phyloP scores from a whole-genome alignment of 805 yeast genomes.

The Debaryomyces hansenii region DNA sequence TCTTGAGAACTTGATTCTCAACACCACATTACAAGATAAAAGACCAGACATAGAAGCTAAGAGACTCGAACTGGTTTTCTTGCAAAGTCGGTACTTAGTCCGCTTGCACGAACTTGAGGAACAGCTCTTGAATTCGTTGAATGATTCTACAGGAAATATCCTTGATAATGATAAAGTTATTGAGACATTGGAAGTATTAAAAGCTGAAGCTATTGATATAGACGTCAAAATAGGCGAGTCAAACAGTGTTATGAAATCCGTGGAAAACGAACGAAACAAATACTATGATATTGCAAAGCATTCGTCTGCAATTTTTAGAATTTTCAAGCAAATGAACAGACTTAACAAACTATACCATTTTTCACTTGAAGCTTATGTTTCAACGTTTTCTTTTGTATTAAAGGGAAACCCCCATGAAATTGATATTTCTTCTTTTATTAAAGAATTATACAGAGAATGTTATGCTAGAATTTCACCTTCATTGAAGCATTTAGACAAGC shows the following conservation, averaged over 20 bases:
- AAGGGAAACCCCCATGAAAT: slow-evolving; percentile 13
- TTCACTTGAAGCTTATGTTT: slow-evolving; percentile 40
- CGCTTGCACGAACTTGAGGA: slow-evolving; percentile 58
- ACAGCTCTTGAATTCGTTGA: slow-evolving; percentile 56
- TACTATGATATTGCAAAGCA: slow-evolving; percentile 58
- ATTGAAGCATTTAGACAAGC: slow-evolving; percentile 44
- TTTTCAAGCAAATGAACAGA: slow-evolving; percentile 37
- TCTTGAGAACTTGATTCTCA: slow-evolving; percentile 61
- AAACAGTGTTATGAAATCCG: slow-evolving; percentile 49
- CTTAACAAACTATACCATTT: slow-evolving; percentile 61
- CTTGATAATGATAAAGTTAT: slow-evolving; percentile 67
- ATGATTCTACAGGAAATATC: slow-evolving; percentile 57
- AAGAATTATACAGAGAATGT: slow-evolving; percentile 44
- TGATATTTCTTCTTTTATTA: slow-evolving; percentile 26
- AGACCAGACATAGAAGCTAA: slow-evolving; percentile 68
- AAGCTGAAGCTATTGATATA: slow-evolving; percentile 58
- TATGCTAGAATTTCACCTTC: slow-evolving; percentile 49
- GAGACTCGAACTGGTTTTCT: slow-evolving; percentile 51
- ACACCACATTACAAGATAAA: slow-evolving; percentile 51
- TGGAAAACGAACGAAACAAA: slow-evolving; percentile 47
- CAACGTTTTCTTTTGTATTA: slow-evolving; percentile 15
- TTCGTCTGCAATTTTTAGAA: slow-evolving; percentile 49
- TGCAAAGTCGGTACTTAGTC: slow-evolving; percentile 60
- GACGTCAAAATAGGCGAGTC: slow-evolving; percentile 56
- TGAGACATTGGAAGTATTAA: slow-evolving; percentile 61